Percentiles rank a stretch among this genome's conserved stretches.
phyloP scores from a whole-genome alignment of 257 asterid genomes.

The Ajuga chamaepitys region DNA sequence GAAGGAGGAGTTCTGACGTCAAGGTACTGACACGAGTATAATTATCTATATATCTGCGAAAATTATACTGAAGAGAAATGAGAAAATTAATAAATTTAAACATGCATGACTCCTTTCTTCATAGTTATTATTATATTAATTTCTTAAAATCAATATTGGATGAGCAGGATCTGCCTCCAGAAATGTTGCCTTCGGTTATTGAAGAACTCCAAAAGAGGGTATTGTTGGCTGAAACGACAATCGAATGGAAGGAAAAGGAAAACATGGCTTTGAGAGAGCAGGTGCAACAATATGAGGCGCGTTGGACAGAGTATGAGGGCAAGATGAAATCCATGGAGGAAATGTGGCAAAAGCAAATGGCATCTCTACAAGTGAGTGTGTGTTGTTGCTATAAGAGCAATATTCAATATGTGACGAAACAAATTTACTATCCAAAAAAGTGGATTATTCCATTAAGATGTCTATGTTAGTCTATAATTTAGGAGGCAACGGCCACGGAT shows the following conservation, averaged over 20 bases:
- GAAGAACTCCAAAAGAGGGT: constrained; percentile 72
- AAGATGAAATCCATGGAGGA: constrained; percentile 90
- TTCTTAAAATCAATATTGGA: background rate
- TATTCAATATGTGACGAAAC: background rate
- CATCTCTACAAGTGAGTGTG: constrained; percentile 72
- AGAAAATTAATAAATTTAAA: background rate
- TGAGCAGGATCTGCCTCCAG: constrained; percentile 52
- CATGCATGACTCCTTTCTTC: background rate
- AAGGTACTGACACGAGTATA: constrained; percentile 74
- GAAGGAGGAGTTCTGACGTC: constrained; percentile 42
- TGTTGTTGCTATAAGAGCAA: background rate
- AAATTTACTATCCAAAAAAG: no score
- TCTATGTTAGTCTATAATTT: no score
- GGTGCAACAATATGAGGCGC: constrained; percentile 47
- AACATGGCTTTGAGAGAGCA: constrained; percentile 63
- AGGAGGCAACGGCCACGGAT: no score
- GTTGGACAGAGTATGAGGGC: constrained; percentile 64
- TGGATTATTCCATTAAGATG: no score
- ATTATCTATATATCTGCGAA: background rate
- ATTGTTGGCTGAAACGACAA: constrained; percentile 41
- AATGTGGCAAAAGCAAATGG: constrained; percentile 83
- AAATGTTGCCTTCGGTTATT: constrained; percentile 36
- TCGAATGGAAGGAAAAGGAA: constrained; percentile 66
- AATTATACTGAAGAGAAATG: background rate
- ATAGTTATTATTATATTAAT: no score